Evolutionary conservation across 2,329 filamentous ascomycete genomes (phyloP).

Genomic region (Hymenoscyphus occultus): DNA sequence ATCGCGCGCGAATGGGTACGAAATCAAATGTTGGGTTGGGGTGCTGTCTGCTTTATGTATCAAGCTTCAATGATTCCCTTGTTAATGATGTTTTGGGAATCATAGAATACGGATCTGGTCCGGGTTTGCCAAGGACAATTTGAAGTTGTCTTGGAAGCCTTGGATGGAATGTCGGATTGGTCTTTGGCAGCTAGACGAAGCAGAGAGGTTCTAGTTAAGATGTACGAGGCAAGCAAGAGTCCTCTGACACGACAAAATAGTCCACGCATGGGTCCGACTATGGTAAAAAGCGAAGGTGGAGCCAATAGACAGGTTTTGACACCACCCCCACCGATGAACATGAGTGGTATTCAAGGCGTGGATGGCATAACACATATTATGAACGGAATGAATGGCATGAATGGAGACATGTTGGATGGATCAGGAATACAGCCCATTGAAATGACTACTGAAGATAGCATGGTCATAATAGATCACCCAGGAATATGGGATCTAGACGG

Average conservation of each 20-base stretch:
- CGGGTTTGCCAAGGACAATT: slow-evolving; percentile 53
- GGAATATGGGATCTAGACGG: slow-evolving; percentile 56
- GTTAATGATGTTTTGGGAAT: slow-evolving; percentile 70
- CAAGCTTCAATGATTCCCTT: slow-evolving; percentile 78
- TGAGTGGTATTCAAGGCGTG: slow-evolving; percentile 33
- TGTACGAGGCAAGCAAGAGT: slow-evolving; percentile 54
- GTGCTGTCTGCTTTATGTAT: slow-evolving; percentile 78
- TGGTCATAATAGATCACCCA: slow-evolving; percentile 52
- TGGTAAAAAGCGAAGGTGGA: slow-evolving; percentile 30
- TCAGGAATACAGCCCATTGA: slow-evolving; percentile 44
- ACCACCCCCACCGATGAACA: slow-evolving; percentile 18
- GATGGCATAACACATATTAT: slow-evolving; percentile 32
- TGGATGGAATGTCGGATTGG: slow-evolving; percentile 64
- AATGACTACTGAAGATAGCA: slow-evolving; percentile 49
- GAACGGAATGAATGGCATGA: slow-evolving; percentile 21
- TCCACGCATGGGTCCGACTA: slow-evolving; percentile 34
- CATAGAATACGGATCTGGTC: slow-evolving; percentile 33
- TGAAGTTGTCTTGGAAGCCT: slow-evolving; percentile 56
- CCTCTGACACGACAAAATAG: slow-evolving; percentile 32
- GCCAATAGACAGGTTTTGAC: slow-evolving; percentile 16
- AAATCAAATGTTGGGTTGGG: slow-evolving; percentile 77
- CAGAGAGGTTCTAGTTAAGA: slow-evolving; percentile 60
- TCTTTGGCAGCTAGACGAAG: slow-evolving; percentile 61
- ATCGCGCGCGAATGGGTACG: slow-evolving; percentile 67
- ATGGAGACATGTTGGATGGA: slow-evolving; percentile 25